Evolutionary conservation across 768 basidiomycete species (phyloP).

Genomic region (Tricholoma matsutake): DNA sequence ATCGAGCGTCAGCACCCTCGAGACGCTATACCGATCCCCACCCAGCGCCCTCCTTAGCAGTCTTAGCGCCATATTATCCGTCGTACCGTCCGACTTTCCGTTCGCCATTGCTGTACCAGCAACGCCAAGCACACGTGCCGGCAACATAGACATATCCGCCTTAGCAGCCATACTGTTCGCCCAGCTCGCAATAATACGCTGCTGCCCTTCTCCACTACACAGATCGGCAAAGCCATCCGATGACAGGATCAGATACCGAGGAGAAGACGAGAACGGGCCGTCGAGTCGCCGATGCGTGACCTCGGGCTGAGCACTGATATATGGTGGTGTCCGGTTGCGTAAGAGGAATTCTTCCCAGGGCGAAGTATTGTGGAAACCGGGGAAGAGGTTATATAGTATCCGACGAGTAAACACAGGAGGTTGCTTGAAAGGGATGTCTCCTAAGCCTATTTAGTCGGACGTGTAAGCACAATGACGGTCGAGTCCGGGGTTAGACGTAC

Average conservation of each 20-base stretch:
- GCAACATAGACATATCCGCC: constrained; percentile 14
- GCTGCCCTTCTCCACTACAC: constrained; percentile 46
- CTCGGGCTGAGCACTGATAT: constrained; percentile 63
- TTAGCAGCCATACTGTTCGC: constrained; percentile 39
- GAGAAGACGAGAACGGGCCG: constrained; percentile 19
- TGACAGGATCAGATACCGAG: constrained; percentile 58
- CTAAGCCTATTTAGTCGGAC: constrained; percentile 45
- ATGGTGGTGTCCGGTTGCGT: constrained; percentile 62
- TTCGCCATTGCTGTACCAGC: neutral
- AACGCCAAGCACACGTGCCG: constrained; percentile 4
- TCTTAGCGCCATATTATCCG: constrained; percentile 53
- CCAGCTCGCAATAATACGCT: constrained; percentile 50
- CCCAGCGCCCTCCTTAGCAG: constrained; percentile 56
- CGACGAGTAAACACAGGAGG: constrained; percentile 66
- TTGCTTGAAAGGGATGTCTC: constrained; percentile 72
- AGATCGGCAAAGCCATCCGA: constrained; percentile 68
- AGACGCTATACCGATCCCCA: constrained; percentile 51
- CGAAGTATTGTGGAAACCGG: constrained; percentile 57
- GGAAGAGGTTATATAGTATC: constrained; percentile 62
- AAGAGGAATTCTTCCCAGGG: constrained; percentile 66
- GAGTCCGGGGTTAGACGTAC: constrained; percentile 40
- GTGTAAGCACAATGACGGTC: constrained; percentile 4
- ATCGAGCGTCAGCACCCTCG: constrained; percentile 58
- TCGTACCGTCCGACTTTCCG: neutral
- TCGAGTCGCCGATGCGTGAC: constrained; percentile 54